Evolutionary conservation across 495 filamentous ascomycete genomes (phyloP).

Genomic region (Aspergillus panamensis): DNA sequence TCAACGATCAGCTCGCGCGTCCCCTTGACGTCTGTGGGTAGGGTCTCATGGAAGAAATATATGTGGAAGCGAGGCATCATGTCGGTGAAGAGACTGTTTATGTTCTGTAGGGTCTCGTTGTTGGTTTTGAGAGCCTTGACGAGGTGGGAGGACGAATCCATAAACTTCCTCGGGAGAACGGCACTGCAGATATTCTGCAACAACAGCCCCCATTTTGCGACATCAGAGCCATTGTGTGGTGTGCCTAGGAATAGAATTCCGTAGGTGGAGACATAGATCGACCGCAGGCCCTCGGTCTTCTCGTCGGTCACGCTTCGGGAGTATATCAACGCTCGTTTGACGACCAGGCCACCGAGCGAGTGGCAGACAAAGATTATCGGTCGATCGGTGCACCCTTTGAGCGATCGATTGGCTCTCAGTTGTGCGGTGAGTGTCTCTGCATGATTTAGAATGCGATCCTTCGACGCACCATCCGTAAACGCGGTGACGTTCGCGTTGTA

Average conservation of each 20-base stretch:
- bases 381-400: conserved; percentile 51
- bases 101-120: conserved; percentile 76
- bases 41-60: conserved; percentile 68
- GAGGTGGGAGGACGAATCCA: conserved; percentile 67
- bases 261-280: conserved; percentile 78
- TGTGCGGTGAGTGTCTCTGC: conserved; percentile 72
- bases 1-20: conserved; percentile 66
- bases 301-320: conserved; percentile 61
- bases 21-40: conserved; percentile 61
- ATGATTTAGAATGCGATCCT: conserved; percentile 78
- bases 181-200: conserved; percentile 69
- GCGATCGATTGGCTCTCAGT: conserved; percentile 55
- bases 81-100: conserved; percentile 72
- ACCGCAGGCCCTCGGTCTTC: conserved; percentile 69
- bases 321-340: conserved; percentile 68
- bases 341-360: conserved; percentile 76
- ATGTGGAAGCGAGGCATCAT: conserved; percentile 71
- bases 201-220: conserved; percentile 72
- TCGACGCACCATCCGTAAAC: conserved; percentile 57
- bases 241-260: conserved; percentile 84
- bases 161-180: conserved; percentile 64
- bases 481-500: conserved; percentile 78
- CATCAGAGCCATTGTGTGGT: conserved; percentile 75
- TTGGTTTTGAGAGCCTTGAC: conserved; percentile 70
- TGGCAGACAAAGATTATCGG: conserved; percentile 87